A percentile compares a stretch with the other conserved stretches of the same genome.
Evolutionary conservation across 2,329 filamentous ascomycete species (phyloP).

Genomic region (Emergomyces africanus): DNA sequence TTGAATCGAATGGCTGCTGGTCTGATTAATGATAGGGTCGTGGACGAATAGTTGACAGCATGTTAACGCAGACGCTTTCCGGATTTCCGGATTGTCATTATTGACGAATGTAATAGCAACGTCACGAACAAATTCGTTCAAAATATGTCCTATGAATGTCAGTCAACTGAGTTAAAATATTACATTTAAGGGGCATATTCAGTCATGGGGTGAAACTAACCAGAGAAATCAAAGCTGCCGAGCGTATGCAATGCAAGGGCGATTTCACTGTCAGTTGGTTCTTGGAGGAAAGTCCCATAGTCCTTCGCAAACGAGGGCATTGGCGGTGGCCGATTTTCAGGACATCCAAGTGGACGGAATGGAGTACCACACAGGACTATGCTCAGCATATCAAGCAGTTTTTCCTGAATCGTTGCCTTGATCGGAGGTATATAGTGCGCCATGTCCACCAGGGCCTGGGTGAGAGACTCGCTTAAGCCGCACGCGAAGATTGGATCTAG

Average conservation of each 20-base stretch:
- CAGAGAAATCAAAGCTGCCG: slow-evolving; percentile 92
- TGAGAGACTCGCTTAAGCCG: slow-evolving; percentile 83
- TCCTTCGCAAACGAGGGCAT: slow-evolving; percentile 79
- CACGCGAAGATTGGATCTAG: slow-evolving; percentile 96
- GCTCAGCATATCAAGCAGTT: slow-evolving; percentile 87
- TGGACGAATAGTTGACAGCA: slow-evolving; percentile 96
- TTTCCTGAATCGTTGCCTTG: slow-evolving; percentile 83
- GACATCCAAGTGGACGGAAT: slow-evolving; percentile 84
- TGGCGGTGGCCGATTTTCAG: slow-evolving; percentile 68
- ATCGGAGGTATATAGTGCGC: slow-evolving; percentile 96
- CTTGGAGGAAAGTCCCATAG: slow-evolving; percentile 69
- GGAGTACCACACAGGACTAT: slow-evolving; percentile 84
- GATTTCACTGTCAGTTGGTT: slow-evolving; percentile 70
- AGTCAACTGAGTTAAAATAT: slow-evolving; percentile 9
- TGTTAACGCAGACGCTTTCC: slow-evolving; percentile 87
- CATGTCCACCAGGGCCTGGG: slow-evolving; percentile 94
- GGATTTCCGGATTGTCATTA: slow-evolving; percentile 83
- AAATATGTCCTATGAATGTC: slow-evolving; percentile 51
- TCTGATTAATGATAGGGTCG: slow-evolving; percentile 96
- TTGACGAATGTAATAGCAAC: slow-evolving; percentile 98
- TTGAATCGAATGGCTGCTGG: slow-evolving; percentile 89
- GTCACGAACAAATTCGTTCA: slow-evolving; percentile 98
- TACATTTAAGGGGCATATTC: not conserved
- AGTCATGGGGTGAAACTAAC: slow-evolving; percentile 16
- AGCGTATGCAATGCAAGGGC: slow-evolving; percentile 88